These are phyloP conservation scores for Colletotrichum brevisporum DNA, from an alignment of 2,329 filamentous ascomycete genomes.

Conservation along the genomic window DNA sequence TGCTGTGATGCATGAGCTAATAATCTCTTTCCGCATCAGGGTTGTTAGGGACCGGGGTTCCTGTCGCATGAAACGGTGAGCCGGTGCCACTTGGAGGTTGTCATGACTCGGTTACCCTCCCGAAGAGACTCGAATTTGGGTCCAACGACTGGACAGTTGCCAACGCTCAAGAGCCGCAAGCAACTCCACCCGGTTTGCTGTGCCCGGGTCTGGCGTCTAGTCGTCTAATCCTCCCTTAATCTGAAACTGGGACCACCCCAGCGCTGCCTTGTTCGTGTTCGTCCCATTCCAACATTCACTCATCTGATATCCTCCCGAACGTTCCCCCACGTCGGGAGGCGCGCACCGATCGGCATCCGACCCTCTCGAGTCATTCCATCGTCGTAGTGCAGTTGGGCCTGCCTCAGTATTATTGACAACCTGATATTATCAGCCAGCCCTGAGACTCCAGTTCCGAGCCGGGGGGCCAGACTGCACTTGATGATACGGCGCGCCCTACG, in stretches of 20 bases:
- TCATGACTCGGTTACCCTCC: slow-evolving; percentile 35
- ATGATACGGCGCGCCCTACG: slow-evolving; percentile 1
- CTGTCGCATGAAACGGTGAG: slow-evolving; percentile 34
- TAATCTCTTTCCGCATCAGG: slow-evolving; percentile 19
- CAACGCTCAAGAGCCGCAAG: slow-evolving; percentile 23
- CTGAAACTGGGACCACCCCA: slow-evolving; percentile 29
- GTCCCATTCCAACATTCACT: slow-evolving; percentile 6
- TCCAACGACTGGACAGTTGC: background rate
- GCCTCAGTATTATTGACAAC: slow-evolving; percentile 6
- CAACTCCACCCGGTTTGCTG: slow-evolving; percentile 19
- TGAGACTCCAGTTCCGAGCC: background rate
- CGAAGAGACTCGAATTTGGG: slow-evolving; percentile 9
- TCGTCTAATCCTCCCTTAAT: slow-evolving; percentile 19
- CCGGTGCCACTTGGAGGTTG: slow-evolving; percentile 18
- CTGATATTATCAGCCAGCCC: background rate
- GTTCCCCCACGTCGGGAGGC: slow-evolving; percentile 27
- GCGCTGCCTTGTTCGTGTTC: slow-evolving; percentile 23
- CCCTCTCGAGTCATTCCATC: slow-evolving; percentile 26
- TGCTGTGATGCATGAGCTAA: slow-evolving; percentile 16
- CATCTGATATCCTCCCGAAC: slow-evolving; percentile 21
- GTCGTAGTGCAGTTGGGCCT: slow-evolving; percentile 22
- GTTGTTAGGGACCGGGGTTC: slow-evolving; percentile 9
- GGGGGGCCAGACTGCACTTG: background rate
- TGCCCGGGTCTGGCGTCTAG: slow-evolving; percentile 18
- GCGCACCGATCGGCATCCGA: slow-evolving; percentile 4